phyloP scores from a whole-genome alignment of 306 rosid species.

The Lathyrus aphaca region DNA sequence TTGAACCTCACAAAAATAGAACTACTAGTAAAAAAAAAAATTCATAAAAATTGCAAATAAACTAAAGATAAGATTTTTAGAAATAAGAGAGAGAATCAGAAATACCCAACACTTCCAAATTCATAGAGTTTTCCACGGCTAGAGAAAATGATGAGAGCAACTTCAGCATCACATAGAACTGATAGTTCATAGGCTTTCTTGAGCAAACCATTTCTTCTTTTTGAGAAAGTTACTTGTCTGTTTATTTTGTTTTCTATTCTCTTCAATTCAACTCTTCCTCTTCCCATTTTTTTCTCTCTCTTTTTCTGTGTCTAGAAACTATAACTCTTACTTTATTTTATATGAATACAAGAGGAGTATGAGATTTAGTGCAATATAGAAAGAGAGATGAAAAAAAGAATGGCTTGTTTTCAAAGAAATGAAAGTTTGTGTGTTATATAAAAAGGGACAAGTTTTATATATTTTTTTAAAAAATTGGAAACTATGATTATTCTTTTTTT shows the following conservation, averaged over 20 bases:
- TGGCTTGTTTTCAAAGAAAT: conserved; percentile 15
- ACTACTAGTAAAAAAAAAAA: not conserved
- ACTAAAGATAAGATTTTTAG: not conserved
- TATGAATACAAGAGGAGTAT: conserved; percentile 28
- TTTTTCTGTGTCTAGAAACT: conserved; percentile 39
- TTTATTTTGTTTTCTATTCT: conserved; percentile 76
- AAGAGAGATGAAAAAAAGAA: not conserved
- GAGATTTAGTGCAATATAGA: conserved; percentile 35
- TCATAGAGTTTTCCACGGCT: conserved; percentile 85
- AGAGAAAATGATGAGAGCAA: conserved; percentile 78
- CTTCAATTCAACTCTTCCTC: conserved; percentile 89
- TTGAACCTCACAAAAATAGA: conserved; percentile 46
- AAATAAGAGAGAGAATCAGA: conserved; percentile 10
- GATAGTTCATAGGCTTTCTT: conserved; percentile 62
- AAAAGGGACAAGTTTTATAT: conserved; percentile 50
- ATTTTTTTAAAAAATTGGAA: conserved; percentile 59
- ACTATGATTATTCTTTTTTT: conserved; percentile 45
- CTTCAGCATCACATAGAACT: conserved; percentile 58
- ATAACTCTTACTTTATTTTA: conserved; percentile 38
- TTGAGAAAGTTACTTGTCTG: conserved; percentile 60
- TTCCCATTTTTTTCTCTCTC: conserved; percentile 59
- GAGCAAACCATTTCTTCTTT: conserved; percentile 60
- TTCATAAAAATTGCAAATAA: not conserved
- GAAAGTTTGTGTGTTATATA: conserved; percentile 54
- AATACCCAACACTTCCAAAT: conserved; percentile 77